Conservation (phyloP, 1,284 basidiomycete genomes). For the Naganishia sp. region DNA sequence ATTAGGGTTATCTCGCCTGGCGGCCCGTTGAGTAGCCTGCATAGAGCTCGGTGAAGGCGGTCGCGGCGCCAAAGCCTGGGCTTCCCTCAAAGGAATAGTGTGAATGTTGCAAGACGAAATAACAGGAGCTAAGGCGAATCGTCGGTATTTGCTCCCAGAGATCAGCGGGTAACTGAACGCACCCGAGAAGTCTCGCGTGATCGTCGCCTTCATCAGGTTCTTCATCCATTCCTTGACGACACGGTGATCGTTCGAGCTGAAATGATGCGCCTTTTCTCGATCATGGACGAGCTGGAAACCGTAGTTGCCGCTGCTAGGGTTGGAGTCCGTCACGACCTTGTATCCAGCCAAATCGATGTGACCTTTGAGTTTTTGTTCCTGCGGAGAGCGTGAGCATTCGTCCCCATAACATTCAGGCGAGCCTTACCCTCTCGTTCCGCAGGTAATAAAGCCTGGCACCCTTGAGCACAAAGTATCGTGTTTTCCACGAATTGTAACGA, state of each 20-base stretch:
- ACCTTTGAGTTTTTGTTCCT: conserved; percentile 94
- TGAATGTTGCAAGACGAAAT: conserved; percentile 96
- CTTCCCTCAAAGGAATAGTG: conserved; percentile 90
- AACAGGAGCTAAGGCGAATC: conserved; percentile 68
- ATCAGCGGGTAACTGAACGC: conserved; percentile 43
- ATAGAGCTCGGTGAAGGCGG: conserved; percentile 89
- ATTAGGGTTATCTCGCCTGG: conserved; percentile 82
- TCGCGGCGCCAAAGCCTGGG: conserved; percentile 92
- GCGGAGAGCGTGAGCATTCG: conserved; percentile 34
- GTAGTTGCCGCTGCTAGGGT: conserved; percentile 85
- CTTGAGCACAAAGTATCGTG: conserved; percentile 91
- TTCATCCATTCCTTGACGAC: conserved; percentile 98
- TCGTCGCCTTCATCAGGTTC: conserved; percentile 97
- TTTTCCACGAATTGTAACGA: conserved; percentile 90
- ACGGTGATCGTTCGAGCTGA: conserved; percentile 83
- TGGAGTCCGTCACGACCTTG: conserved; percentile 90
- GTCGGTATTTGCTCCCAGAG: neutral
- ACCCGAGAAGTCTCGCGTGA: conserved; percentile 87
- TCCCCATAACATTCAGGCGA: conserved; percentile 1
- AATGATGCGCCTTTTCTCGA: conserved; percentile 81
- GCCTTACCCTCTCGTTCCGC: conserved; percentile 66
- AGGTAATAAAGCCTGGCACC: conserved; percentile 85
- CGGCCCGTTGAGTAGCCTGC: conserved; percentile 83
- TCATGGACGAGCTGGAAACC: conserved; percentile 95
- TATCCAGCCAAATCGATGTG: conserved; percentile 91